phyloP scores from a whole-genome alignment of 1,139 yeast species.

The Kodamaea plutei region DNA sequence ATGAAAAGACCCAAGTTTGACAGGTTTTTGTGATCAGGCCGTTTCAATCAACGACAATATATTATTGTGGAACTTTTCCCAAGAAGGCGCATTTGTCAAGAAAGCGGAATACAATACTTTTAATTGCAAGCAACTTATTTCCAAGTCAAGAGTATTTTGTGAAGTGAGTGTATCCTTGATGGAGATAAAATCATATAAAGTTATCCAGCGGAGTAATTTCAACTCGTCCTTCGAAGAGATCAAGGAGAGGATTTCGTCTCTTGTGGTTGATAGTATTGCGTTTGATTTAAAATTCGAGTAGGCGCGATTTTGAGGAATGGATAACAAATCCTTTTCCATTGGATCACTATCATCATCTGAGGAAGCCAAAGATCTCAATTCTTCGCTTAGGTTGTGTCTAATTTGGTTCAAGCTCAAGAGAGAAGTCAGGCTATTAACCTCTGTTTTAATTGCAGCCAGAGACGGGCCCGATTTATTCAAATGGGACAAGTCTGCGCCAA shows the following conservation, averaged over 20 bases:
- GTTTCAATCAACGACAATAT: too few species aligned
- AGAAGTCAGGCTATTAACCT: constrained; percentile 22
- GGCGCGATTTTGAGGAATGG: too few species aligned
- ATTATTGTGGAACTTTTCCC: constrained; percentile 6
- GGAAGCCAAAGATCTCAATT: constrained; percentile 16
- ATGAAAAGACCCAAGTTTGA: too few species aligned
- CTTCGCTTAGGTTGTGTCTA: constrained; percentile 15
- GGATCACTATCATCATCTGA: constrained; percentile 22
- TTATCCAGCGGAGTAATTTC: constrained; percentile 26
- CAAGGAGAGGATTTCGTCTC: constrained; percentile 7
- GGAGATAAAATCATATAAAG: constrained; percentile 29
- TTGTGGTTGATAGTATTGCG: constrained; percentile 7
- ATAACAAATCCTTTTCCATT: constrained; percentile 1
- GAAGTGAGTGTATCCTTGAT: too few species aligned
- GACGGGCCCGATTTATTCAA: constrained; percentile 24
- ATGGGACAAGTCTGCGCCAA: constrained; percentile 54
- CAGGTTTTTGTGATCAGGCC: too few species aligned
- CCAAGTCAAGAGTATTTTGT: too few species aligned
- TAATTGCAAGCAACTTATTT: constrained; percentile 15
- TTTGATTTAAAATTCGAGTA: too few species aligned
- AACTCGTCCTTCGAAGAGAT: constrained; percentile 15
- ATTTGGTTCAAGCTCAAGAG: constrained; percentile 28
- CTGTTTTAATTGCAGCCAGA: background rate
- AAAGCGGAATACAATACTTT: constrained; percentile 17
- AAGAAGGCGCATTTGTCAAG: constrained; percentile 2